A percentile compares a stretch with the other conserved stretches of the same genome.
These are phyloP conservation scores for Ophiostoma novo-ulmi DNA, from an alignment of 2,329 filamentous ascomycete species.

Conservation along the genomic window DNA sequence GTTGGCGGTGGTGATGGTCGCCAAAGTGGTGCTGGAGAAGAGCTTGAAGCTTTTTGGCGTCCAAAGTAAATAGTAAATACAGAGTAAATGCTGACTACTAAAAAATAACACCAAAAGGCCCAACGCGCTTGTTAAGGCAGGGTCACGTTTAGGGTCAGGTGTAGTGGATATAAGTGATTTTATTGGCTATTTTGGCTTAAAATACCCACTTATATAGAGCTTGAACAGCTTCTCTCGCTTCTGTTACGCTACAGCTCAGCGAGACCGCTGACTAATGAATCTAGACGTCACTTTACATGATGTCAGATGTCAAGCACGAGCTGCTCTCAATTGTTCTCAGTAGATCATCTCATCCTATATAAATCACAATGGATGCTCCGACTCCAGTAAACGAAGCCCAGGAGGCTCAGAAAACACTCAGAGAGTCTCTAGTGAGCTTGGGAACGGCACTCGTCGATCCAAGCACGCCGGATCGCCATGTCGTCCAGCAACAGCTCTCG, in stretches of 20 bases:
- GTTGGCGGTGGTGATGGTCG: background rate
- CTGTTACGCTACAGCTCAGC: background rate
- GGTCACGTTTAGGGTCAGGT: constrained; percentile 17
- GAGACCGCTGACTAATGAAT: background rate
- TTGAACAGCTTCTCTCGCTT: background rate
- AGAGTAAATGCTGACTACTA: background rate
- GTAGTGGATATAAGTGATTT: background rate
- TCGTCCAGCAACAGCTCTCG: constrained; percentile 39
- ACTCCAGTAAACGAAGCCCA: constrained; percentile 14
- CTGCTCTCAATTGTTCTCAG: background rate
- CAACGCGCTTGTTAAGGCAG: constrained; percentile 19
- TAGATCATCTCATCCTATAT: background rate
- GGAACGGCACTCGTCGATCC: constrained; percentile 50
- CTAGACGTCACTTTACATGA: background rate
- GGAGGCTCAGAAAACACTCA: constrained; percentile 26
- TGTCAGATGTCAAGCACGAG: background rate
- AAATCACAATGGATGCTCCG: constrained; percentile 23
- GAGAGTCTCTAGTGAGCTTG: constrained; percentile 37
- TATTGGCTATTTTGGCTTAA: background rate
- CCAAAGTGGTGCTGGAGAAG: background rate
- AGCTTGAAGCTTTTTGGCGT: constrained; percentile 20
- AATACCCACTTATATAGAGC: background rate
- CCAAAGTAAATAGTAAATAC: constrained; percentile 23
- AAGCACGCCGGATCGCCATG: constrained; percentile 30
- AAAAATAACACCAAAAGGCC: constrained; percentile 17